Percentiles rank a stretch among this genome's conserved stretches.
Evolutionary conservation across 306 rosid genomes (phyloP).

Genomic region (Prunus armeniaca): DNA sequence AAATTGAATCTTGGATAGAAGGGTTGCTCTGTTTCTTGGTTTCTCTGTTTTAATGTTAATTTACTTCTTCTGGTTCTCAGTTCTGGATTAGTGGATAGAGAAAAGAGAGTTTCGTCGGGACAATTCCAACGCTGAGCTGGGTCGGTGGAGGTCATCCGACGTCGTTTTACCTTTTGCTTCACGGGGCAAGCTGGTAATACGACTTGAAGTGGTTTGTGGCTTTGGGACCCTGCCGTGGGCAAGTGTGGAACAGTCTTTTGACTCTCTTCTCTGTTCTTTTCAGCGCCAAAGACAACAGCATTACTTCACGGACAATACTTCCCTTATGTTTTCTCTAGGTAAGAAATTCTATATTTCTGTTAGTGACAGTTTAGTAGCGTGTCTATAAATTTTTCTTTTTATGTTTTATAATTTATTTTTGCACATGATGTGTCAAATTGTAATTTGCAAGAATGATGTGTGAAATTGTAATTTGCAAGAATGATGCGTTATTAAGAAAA

Average conservation of each 20-base stretch:
- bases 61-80: neutral
- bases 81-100: neutral
- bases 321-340: no score
- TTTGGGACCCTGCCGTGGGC: neutral
- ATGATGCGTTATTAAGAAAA: no score
- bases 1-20: neutral
- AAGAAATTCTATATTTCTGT: no score
- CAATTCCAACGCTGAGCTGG: neutral
- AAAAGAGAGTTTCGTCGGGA: neutral
- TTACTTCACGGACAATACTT: no score
- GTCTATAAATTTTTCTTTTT: no score
- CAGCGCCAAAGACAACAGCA: no score
- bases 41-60: neutral
- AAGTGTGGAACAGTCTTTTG: neutral
- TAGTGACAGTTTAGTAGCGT: no score
- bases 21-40: neutral
- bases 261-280: neutral
- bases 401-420: no score
- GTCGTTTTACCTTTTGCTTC: neutral
- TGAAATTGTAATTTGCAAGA: no score
- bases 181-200: neutral
- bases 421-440: no score
- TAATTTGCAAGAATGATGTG: rapidly evolving
- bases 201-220: neutral
- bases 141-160: neutral